Percentiles rank a stretch among this genome's conserved stretches.
Conservation (phyloP, 768 basidiomycete species). For the Pleurotus giganteus region DNA sequence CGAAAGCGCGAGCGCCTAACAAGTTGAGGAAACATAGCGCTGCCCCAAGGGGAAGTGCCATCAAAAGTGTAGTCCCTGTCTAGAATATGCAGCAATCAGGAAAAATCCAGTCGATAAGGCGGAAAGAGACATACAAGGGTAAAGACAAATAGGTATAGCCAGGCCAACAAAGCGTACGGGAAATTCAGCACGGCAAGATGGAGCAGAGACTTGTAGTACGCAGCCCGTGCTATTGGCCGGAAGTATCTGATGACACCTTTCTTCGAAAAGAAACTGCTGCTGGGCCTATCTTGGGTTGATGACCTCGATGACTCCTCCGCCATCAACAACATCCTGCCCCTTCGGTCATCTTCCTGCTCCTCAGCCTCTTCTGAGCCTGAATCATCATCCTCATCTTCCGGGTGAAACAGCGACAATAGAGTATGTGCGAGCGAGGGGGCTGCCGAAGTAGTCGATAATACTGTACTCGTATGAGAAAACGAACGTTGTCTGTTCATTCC, state of each 20-base stretch:
- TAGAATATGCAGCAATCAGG: conserved; percentile 22
- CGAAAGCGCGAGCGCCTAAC: conserved; percentile 67
- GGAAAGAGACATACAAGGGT: conserved; percentile 59
- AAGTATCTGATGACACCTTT: conserved; percentile 59
- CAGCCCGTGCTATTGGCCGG: conserved; percentile 49
- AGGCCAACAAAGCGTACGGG: conserved; percentile 75
- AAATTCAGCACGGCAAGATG: conserved; percentile 77
- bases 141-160: conserved; percentile 77
- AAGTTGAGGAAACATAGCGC: conserved; percentile 77
- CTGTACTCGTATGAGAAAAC: conserved; percentile 53
- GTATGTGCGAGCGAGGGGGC: conserved; percentile 71
- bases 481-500: conserved; percentile 43
- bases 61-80: conserved; percentile 78
- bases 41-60: conserved; percentile 75
- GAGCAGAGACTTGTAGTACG: conserved; percentile 66
- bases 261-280: conserved; percentile 24
- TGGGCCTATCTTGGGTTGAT: conserved; percentile 13
- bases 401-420: conserved; percentile 62
- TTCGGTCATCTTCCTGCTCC: conserved; percentile 20
- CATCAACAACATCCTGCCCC: conserved; percentile 7
- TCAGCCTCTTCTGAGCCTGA: conserved; percentile 28
- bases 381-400: conserved; percentile 33
- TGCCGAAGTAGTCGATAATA: conserved; percentile 43
- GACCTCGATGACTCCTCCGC: conserved; percentile 5
- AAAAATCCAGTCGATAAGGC: neutral